Percentiles rank a stretch among this genome's conserved stretches.
These are phyloP conservation scores for Sophora flavescens DNA, from an alignment of 306 rosid species.

Conservation along the genomic window DNA sequence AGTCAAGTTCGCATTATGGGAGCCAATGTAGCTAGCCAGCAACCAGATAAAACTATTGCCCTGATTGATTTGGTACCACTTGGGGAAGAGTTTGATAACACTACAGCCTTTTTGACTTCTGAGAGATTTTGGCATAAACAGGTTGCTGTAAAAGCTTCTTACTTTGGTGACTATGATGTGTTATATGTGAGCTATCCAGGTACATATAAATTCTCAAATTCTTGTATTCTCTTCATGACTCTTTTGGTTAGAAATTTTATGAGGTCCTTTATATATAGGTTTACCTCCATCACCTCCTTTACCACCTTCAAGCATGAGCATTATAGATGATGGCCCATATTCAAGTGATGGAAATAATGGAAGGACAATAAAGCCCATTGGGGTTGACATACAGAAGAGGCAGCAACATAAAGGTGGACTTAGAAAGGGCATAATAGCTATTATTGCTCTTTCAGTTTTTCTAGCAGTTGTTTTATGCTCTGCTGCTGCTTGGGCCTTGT, in stretches of 20 bases:
- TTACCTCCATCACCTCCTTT: conserved; percentile 91
- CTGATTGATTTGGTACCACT: conserved; percentile 88
- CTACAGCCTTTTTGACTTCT: conserved; percentile 80
- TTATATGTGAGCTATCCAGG: conserved; percentile 93
- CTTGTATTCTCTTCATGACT: conserved; percentile 42
- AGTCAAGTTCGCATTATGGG: conserved; percentile 97
- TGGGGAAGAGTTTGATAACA: conserved; percentile 80
- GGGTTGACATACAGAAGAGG: conserved; percentile 74
- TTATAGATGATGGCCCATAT: conserved; percentile 74
- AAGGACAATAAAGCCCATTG: conserved; percentile 83
- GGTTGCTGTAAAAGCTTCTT: conserved; percentile 71
- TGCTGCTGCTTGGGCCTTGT: conserved; percentile 73
- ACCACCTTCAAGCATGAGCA: conserved; percentile 65
- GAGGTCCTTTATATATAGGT: conserved; percentile 59
- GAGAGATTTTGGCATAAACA: conserved; percentile 89
- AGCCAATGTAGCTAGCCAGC: conserved; percentile 80
- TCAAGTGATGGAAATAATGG: conserved; percentile 58
- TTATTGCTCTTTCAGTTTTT: conserved; percentile 74
- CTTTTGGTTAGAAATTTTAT: conserved; percentile 37
- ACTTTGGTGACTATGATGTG: conserved; percentile 91
- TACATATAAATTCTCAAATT: conserved; percentile 42
- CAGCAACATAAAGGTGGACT: conserved; percentile 67
- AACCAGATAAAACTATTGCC: conserved; percentile 76
- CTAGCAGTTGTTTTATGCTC: conserved; percentile 71
- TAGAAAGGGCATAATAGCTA: conserved; percentile 66